phyloP scores from a whole-genome alignment of 306 rosid genomes.

The Canavalia gladiata region DNA sequence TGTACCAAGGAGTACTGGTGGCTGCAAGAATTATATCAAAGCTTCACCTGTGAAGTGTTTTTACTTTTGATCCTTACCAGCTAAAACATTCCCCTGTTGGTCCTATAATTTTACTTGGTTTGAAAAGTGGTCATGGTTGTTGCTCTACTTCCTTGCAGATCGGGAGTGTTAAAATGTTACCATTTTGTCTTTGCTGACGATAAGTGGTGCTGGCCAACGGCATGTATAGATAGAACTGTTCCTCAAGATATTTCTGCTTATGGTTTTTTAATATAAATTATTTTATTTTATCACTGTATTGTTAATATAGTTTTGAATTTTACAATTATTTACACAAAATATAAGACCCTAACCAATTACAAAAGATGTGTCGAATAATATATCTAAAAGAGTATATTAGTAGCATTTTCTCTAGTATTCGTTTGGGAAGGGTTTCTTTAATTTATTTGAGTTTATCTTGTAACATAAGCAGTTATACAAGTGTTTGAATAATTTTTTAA shows the following conservation, averaged over 20 bases:
- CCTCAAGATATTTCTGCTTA: background rate
- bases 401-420: too few species aligned
- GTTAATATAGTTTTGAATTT: background rate
- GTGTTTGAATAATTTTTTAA: too few species aligned
- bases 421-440: too few species aligned
- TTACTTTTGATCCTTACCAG: background rate
- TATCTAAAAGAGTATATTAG: too few species aligned
- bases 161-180: constrained; percentile 15
- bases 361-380: too few species aligned
- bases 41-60: constrained; percentile 25
- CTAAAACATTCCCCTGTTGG: background rate
- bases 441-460: too few species aligned
- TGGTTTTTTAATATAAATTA: background rate
- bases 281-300: background rate
- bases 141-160: constrained; percentile 6
- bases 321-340: background rate
- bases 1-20: background rate
- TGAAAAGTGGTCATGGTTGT: constrained; percentile 27
- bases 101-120: constrained; percentile 34
- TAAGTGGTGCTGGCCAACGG: background rate
- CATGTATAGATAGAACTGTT: constrained; percentile 24
- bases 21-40: constrained; percentile 2
- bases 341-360: background rate
- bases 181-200: constrained; percentile 17
- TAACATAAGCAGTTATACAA: too few species aligned